Percentiles rank a stretch among this genome's conserved stretches.
These are phyloP conservation scores for Aspergillus tamarii DNA, from an alignment of 2,329 filamentous ascomycete species.

Conservation along the genomic window DNA sequence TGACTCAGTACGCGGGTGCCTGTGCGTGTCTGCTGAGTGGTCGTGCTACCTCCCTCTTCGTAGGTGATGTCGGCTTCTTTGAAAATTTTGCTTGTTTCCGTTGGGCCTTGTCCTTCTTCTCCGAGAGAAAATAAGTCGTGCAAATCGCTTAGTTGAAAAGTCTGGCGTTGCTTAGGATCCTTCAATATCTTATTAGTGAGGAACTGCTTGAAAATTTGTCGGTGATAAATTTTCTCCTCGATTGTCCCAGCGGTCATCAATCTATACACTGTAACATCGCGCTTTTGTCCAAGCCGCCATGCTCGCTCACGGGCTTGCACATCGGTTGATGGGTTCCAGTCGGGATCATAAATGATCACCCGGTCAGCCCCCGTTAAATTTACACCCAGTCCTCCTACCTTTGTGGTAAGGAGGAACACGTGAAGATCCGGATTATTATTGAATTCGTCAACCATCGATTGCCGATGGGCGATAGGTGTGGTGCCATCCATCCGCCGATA, in stretches of 20 bases:
- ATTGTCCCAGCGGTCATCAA: conserved; percentile 98
- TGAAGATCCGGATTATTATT: conserved; percentile 79
- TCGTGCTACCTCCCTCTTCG: conserved; percentile 38
- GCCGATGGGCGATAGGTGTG: conserved; percentile 85
- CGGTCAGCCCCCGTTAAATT: conserved; percentile 94
- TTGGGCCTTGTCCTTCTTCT: conserved; percentile 67
- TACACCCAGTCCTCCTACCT: conserved; percentile 89
- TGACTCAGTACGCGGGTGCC: background rate
- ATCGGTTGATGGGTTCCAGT: conserved; percentile 98
- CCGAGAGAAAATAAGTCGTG: conserved; percentile 89
- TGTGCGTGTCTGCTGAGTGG: background rate
- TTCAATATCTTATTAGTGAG: conserved; percentile 94
- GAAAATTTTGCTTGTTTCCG: conserved; percentile 85
- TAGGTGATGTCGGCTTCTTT: conserved; percentile 80
- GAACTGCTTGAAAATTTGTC: conserved; percentile 98
- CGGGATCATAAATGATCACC: conserved; percentile 97
- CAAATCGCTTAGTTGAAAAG: conserved; percentile 85
- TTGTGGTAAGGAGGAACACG: conserved; percentile 91
- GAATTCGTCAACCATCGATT: conserved; percentile 88
- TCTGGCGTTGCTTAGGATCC: conserved; percentile 90
- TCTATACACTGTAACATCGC: conserved; percentile 92
- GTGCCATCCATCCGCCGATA: conserved; percentile 93
- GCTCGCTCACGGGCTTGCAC: conserved; percentile 92
- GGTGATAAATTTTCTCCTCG: conserved; percentile 98
- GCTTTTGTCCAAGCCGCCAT: conserved; percentile 93